A percentile compares a stretch with the other conserved stretches of the same genome.
phyloP scores from a whole-genome alignment of 805 yeast genomes.

The Candida chauliodis region DNA sequence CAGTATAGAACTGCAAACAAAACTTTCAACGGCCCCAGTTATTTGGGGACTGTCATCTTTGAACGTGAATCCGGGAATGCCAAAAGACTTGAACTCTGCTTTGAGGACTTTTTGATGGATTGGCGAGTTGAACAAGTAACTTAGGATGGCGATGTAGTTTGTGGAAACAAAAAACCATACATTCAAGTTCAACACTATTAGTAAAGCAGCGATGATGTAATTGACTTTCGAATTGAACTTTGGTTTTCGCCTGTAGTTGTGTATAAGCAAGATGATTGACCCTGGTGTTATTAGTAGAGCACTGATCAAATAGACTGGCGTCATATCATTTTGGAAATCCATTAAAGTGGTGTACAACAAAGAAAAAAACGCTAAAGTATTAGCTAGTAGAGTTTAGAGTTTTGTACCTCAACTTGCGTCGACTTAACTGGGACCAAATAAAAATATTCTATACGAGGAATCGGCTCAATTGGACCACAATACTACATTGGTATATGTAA shows the following conservation, averaged over 20 bases:
- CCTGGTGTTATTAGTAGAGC: not conserved
- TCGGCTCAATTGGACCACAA: too few relatives aligned
- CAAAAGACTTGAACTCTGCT: not conserved
- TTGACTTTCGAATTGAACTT: not conserved
- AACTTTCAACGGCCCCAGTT: not conserved
- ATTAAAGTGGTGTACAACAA: too few relatives aligned
- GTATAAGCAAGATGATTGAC: not conserved
- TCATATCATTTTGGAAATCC: slow-evolving; percentile 1
- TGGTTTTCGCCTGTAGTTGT: not conserved
- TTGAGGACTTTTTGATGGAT: not conserved
- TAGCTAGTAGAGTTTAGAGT: too few relatives aligned
- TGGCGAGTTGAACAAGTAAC: too few relatives aligned
- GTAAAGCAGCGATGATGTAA: not conserved
- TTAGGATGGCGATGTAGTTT: not conserved
- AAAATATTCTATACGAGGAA: too few relatives aligned
- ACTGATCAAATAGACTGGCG: not conserved
- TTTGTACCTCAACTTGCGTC: too few relatives aligned
- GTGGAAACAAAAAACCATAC: slow-evolving; percentile 3
- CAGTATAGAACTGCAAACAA: slow-evolving; percentile 6
- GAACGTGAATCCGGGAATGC: slow-evolving; percentile 7
- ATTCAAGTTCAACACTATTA: slow-evolving; percentile 2
- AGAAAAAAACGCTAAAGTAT: too few relatives aligned
- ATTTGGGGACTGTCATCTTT: not conserved
- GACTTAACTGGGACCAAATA: too few relatives aligned
- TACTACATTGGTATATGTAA: too few relatives aligned